A percentile compares a stretch with the other conserved stretches of the same genome.
Conservation (phyloP, 2,329 filamentous ascomycete species). For the Calonectria henricotiae region DNA sequence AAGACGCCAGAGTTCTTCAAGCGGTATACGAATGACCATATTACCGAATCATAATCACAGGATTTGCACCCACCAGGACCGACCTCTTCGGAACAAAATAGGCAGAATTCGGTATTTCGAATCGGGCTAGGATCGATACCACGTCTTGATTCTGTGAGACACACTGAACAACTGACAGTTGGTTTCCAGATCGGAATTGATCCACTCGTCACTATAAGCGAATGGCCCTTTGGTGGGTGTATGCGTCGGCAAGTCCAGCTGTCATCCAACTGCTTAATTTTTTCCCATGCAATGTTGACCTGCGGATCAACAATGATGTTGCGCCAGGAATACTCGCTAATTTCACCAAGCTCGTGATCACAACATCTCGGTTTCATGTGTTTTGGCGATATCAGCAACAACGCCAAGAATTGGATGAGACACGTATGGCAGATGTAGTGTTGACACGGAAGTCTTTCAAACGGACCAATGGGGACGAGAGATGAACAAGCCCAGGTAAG, state of each 20-base stretch:
- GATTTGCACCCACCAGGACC: background rate
- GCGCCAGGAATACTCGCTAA: background rate
- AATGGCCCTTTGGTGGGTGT: background rate
- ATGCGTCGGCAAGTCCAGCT: background rate
- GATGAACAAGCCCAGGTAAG: background rate
- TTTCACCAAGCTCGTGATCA: background rate
- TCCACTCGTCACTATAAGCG: background rate
- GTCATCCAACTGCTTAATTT: background rate
- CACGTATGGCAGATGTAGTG: conserved; percentile 9
- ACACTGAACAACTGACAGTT: background rate
- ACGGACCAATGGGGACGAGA: background rate
- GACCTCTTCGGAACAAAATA: background rate
- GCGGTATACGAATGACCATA: background rate
- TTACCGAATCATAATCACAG: background rate
- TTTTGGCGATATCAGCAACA: conserved; percentile 7
- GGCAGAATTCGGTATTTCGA: conserved; percentile 2
- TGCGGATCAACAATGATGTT: background rate
- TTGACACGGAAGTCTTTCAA: background rate
- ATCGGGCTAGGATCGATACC: background rate
- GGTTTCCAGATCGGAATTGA: background rate
- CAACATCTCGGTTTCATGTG: background rate
- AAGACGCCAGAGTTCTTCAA: background rate
- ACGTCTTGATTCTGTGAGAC: background rate
- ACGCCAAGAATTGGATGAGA: background rate
- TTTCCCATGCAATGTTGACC: background rate